Conservation (phyloP, 1,284 basidiomycete genomes). For the Melampsora occidentalis region DNA sequence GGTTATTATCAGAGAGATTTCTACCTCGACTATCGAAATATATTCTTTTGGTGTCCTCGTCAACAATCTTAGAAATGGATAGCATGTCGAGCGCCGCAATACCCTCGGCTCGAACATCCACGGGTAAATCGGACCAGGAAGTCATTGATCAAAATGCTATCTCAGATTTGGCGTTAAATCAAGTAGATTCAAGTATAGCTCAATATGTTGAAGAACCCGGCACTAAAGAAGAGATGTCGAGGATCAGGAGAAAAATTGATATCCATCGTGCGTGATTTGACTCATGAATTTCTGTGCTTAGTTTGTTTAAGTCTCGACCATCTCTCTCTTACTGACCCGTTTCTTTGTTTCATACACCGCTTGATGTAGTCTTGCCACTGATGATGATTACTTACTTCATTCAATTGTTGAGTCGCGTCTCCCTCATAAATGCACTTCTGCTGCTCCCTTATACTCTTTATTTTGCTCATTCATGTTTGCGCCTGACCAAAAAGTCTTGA, state of each 20-base stretch:
- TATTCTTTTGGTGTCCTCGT: too few species aligned
- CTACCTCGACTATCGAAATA: too few species aligned
- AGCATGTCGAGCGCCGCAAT: too few species aligned
- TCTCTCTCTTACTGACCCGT: neutral
- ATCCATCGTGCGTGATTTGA: neutral
- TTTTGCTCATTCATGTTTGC: neutral
- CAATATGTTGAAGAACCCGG: too few species aligned
- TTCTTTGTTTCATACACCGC: neutral
- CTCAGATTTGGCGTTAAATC: too few species aligned
- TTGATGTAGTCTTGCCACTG: neutral
- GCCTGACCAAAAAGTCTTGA: neutral
- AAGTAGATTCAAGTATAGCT: too few species aligned
- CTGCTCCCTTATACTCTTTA: neutral
- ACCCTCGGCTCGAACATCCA: too few species aligned
- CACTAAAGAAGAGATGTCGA: neutral
- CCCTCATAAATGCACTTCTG: neutral
- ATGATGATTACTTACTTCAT: neutral
- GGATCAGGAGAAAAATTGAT: constrained; percentile 1
- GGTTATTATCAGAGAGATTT: too few species aligned
- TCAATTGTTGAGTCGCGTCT: neutral
- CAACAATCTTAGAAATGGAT: too few species aligned
- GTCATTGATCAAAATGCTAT: too few species aligned
- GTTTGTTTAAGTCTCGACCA: neutral
- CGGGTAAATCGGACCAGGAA: too few species aligned
- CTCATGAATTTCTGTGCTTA: neutral